Evolutionary conservation across 2,329 filamentous ascomycete species (phyloP).

Genomic region (Talaromyces verruculosus): DNA sequence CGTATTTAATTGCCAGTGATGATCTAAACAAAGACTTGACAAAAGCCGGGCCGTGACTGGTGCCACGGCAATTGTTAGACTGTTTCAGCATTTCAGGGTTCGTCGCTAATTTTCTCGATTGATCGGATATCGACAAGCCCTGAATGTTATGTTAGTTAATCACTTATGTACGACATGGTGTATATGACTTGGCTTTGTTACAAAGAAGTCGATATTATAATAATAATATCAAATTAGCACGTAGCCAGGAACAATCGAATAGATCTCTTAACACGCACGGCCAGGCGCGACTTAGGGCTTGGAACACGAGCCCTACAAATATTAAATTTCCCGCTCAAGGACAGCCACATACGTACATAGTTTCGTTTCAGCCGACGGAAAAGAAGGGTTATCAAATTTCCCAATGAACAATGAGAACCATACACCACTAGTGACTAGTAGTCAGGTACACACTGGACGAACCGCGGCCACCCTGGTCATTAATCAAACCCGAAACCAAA

Average conservation of each 20-base stretch:
- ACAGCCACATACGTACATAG: background rate
- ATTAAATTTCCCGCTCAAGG: background rate
- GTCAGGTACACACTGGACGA: background rate
- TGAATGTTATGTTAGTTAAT: background rate
- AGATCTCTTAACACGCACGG: background rate
- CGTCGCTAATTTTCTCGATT: background rate
- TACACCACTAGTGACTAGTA: background rate
- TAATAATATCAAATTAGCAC: too few species aligned
- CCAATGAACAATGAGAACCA: background rate
- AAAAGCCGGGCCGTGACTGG: background rate
- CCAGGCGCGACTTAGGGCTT: background rate
- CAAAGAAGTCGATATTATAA: background rate
- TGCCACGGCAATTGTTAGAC: background rate
- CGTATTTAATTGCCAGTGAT: background rate
- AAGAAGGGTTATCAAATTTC: background rate
- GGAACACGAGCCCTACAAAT: background rate
- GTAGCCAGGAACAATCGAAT: background rate
- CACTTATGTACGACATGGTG: background rate
- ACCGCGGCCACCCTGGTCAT: background rate
- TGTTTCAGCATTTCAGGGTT: background rate
- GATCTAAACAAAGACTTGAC: background rate
- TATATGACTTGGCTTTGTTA: background rate
- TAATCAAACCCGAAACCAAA: background rate
- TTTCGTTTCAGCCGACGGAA: constrained; percentile 1
- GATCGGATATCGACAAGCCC: background rate